Conservation (phyloP, 2,329 filamentous ascomycete species). For the Alternaria viburni region DNA sequence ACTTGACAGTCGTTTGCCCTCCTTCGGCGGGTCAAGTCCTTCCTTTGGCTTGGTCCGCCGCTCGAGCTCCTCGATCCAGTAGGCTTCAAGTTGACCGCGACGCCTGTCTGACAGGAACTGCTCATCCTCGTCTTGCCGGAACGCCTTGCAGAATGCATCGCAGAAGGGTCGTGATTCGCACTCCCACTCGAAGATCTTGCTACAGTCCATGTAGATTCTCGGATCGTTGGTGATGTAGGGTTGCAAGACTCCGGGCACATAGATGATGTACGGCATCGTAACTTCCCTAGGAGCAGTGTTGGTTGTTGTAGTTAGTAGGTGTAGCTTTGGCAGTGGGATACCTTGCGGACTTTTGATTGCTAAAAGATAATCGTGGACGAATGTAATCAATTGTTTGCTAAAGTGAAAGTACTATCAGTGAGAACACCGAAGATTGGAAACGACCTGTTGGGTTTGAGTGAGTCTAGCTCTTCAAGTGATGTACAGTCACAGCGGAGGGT, state of each 20-base stretch:
- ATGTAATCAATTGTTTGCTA: background rate
- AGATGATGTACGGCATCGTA: constrained; percentile 32
- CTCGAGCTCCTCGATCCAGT: constrained; percentile 9
- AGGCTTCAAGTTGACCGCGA: constrained; percentile 19
- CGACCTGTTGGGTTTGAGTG: background rate
- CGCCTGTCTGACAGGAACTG: constrained; percentile 18
- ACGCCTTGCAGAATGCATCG: constrained; percentile 20
- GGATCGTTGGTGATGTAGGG: constrained; percentile 29
- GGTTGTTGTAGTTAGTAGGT: background rate
- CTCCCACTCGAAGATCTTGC: constrained; percentile 18
- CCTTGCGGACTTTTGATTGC: background rate
- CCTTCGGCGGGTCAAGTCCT: background rate
- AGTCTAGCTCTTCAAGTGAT: background rate
- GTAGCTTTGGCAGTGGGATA: background rate
- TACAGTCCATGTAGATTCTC: constrained; percentile 26
- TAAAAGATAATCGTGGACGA: background rate
- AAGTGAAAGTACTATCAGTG: background rate
- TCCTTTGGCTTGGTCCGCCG: background rate
- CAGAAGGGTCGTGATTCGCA: constrained; percentile 25
- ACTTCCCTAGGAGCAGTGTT: background rate
- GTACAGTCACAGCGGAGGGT: background rate
- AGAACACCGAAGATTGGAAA: background rate
- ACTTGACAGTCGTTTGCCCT: background rate
- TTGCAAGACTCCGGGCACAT: constrained; percentile 16
- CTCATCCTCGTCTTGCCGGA: constrained; percentile 19